Percentiles rank a stretch among this genome's conserved stretches.
Conservation (phyloP, 768 basidiomycete genomes). For the Daedalea quercina region DNA sequence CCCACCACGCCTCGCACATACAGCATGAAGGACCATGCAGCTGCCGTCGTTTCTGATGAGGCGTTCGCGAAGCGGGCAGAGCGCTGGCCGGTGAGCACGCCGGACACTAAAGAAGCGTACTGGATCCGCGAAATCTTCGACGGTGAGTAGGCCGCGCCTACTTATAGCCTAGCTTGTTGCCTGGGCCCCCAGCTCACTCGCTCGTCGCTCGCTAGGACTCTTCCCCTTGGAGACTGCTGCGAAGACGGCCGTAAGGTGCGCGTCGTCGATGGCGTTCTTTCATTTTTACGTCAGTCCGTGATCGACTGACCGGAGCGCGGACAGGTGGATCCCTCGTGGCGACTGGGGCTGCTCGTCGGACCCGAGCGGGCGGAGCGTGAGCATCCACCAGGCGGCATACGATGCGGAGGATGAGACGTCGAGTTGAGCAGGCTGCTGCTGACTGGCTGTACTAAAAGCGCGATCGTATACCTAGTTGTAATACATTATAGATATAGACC, state of each 20-base stretch:
- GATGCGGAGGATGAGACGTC: background rate
- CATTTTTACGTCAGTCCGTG: background rate
- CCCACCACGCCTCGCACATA: background rate
- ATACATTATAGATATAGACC: conserved; percentile 25
- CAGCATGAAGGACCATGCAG: conserved; percentile 90
- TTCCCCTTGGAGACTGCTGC: conserved; percentile 88
- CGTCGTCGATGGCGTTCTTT: conserved; percentile 3
- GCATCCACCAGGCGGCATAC: conserved; percentile 94
- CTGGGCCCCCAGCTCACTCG: conserved; percentile 3
- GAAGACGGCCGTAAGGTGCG: conserved; percentile 82
- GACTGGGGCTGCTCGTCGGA: conserved; percentile 97
- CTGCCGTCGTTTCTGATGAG: conserved; percentile 70
- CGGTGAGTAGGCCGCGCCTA: conserved; percentile 30
- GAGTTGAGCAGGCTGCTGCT: conserved; percentile 5
- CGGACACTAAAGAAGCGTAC: conserved; percentile 97
- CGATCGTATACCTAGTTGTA: conserved; percentile 19
- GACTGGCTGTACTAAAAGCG: background rate
- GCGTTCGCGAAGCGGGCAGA: conserved; percentile 63
- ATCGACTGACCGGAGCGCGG: conserved; percentile 2
- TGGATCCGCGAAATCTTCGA: conserved; percentile 91
- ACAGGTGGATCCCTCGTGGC: conserved; percentile 86
- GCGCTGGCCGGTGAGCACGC: conserved; percentile 74
- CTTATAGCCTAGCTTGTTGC: background rate
- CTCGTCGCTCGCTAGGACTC: conserved; percentile 41
- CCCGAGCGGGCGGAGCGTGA: conserved; percentile 92